These are phyloP conservation scores for Saccharomyces hybrid DNA, from an alignment of 1,139 yeast species.

Conservation along the genomic window DNA sequence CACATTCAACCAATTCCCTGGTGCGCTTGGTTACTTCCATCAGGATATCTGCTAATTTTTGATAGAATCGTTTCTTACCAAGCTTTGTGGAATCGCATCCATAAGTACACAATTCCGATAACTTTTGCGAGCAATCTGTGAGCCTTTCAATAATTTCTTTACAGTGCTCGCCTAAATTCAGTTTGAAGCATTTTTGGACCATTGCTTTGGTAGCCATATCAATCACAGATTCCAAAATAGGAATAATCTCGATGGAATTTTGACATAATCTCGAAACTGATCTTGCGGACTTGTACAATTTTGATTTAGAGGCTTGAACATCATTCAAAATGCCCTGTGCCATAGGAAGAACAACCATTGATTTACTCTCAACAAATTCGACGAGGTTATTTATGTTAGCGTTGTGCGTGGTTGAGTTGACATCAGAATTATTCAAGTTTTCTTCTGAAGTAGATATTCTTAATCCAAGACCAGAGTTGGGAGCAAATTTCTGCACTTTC, in stretches of 20 bases:
- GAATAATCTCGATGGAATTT: not conserved
- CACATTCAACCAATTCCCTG: constrained; percentile 86
- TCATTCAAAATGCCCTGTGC: not conserved
- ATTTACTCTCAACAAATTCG: not conserved
- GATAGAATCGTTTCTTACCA: constrained; percentile 63
- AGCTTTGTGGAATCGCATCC: not conserved
- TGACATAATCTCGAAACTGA: not conserved
- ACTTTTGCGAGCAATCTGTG: not conserved
- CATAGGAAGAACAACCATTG: not conserved
- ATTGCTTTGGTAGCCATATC: not conserved
- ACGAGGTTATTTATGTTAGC: not conserved
- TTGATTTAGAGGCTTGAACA: not conserved
- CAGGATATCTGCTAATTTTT: constrained; percentile 89
- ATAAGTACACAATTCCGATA: not conserved
- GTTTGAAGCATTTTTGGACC: not conserved
- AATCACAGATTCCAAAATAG: not conserved
- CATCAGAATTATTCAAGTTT: not conserved
- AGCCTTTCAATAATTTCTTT: not conserved
- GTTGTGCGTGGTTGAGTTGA: not conserved
- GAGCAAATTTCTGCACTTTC: constrained; percentile 1
- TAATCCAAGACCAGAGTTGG: constrained; percentile 3
- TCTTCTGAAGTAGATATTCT: not conserved
- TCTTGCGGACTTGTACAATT: not conserved
- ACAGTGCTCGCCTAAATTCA: not conserved
- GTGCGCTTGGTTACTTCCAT: constrained; percentile 96